A percentile compares a stretch with the other conserved stretches of the same genome.
These are phyloP conservation scores for Clonostachys sp. DNA, from an alignment of 2,329 filamentous ascomycete genomes.

Conservation along the genomic window DNA sequence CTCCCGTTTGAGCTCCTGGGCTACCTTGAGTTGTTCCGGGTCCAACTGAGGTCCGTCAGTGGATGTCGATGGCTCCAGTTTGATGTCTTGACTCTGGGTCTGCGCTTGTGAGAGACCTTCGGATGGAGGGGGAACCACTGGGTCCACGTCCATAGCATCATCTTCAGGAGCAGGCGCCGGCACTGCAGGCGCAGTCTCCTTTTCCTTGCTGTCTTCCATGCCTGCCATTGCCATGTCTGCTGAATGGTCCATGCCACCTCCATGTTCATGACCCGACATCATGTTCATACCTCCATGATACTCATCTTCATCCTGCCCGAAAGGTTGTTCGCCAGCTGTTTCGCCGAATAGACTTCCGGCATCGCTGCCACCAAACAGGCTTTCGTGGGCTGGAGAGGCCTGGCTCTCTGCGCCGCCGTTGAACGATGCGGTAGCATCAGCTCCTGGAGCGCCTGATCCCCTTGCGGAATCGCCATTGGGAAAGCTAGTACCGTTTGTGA, in stretches of 20 bases:
- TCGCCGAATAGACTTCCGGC: slow-evolving; percentile 88
- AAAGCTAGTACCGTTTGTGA: slow-evolving; percentile 39
- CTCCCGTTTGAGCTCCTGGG: slow-evolving; percentile 1
- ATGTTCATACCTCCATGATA: slow-evolving; percentile 71
- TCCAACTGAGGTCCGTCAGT: not conserved
- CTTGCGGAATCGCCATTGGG: not conserved
- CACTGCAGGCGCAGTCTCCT: slow-evolving; percentile 14
- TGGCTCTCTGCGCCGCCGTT: slow-evolving; percentile 46
- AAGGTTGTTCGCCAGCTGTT: slow-evolving; percentile 53
- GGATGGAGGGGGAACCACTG: not conserved
- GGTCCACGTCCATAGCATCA: slow-evolving; percentile 23
- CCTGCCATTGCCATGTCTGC: slow-evolving; percentile 35
- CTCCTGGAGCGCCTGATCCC: slow-evolving; percentile 8
- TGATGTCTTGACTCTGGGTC: not conserved
- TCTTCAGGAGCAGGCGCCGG: slow-evolving; percentile 12
- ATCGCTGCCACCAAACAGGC: slow-evolving; percentile 76
- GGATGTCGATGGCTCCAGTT: not conserved
- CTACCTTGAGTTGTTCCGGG: not conserved
- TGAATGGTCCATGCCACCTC: slow-evolving; percentile 35
- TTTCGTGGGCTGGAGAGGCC: slow-evolving; percentile 69
- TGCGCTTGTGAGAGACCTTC: too few relatives aligned
- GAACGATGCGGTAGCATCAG: slow-evolving; percentile 20
- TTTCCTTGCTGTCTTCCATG: slow-evolving; percentile 15
- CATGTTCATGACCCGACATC: slow-evolving; percentile 29
- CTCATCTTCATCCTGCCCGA: slow-evolving; percentile 80